Base-by-base conservation (phyloP, 2,329 filamentous ascomycete genomes). In the Venturia pyrina region DNA sequence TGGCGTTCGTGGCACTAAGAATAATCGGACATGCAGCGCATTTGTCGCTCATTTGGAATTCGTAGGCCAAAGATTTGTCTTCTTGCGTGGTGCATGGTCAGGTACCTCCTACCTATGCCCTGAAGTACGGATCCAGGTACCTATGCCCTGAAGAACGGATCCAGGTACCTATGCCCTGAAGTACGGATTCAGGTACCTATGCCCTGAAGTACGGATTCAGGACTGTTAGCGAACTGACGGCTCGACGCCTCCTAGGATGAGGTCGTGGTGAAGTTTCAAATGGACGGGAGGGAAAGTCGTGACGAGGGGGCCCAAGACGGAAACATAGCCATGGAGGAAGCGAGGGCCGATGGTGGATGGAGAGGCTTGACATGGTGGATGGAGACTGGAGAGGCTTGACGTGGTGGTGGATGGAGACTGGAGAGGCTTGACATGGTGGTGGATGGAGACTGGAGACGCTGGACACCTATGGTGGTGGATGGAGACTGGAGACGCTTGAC, bases 341-440 rank as follows among this genome's bases (percentile, higher is more conserved):
- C 13, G 24, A 50, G 48, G 6, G 15, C 28, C 53, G 15, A n/a
- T 19, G 32, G 53, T 37, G 32, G 32, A 37, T 5, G 6, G 28
- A n/a, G 28, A 59, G 53, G 53, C 28, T 59, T 59, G 53, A 59
- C 50, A 57, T 57, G 50, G 50, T 17, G 21, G 50, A 57, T 28
- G 34, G 7, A n/a, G n/a, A n/a, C n/a, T 5, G 6, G 28, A n/a
- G 28, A 59, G 53, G 53, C 28, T 59, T 59, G 53, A 59, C 50
- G 34, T 57, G 50, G 50, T 17, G 21, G 50, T n/a, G n/a, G n/a
- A 57, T 28, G 34, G 7, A n/a, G n/a, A n/a, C n/a, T 5, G 6
- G 28, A n/a, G 28, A 59, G 53, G 53, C 28, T 59, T 59, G 53
- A 59, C 50, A 57, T 57, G 50, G 50, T 17, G 21, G 50, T n/a